A percentile compares a stretch with the other conserved stretches of the same genome.
phyloP scores from a whole-genome alignment of 139 green algal genomes.

The Chlorella vulgaris region DNA sequence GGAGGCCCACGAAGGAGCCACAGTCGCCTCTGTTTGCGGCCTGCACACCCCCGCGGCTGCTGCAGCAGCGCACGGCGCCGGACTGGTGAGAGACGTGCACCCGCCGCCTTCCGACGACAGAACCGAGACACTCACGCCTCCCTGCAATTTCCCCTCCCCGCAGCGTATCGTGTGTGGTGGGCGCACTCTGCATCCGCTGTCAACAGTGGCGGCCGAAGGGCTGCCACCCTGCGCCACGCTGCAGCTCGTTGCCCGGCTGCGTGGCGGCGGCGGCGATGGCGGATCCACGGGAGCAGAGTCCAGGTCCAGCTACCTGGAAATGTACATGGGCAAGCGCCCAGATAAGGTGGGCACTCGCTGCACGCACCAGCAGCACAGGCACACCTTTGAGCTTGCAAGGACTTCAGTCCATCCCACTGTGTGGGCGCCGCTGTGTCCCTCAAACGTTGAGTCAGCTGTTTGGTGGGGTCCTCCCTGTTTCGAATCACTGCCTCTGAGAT shows the following conservation, averaged over 20 bases:
- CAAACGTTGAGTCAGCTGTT: no score
- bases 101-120: not conserved
- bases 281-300: slow-evolving; percentile 90
- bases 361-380: not conserved
- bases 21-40: not conserved
- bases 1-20: not conserved
- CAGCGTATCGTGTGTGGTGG: slow-evolving; percentile 34
- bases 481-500: not conserved
- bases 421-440: no score
- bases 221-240: slow-evolving; percentile 32
- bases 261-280: slow-evolving; percentile 85
- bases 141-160: not conserved
- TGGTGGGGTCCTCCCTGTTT: not conserved
- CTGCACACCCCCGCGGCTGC: not conserved
- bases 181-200: not conserved
- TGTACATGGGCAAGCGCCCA: slow-evolving; percentile 82
- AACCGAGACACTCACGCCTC: not conserved
- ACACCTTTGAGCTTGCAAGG: no score
- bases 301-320: slow-evolving; percentile 85
- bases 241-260: slow-evolving; percentile 53
- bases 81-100: slow-evolving; percentile 11
- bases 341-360: slow-evolving; percentile 60
- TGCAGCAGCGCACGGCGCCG: not conserved
- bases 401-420: no score
- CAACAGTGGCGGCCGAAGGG: slow-evolving; percentile 12